Conservation (phyloP, 257 asterid genomes). For the Coffea eugenioides region DNA sequence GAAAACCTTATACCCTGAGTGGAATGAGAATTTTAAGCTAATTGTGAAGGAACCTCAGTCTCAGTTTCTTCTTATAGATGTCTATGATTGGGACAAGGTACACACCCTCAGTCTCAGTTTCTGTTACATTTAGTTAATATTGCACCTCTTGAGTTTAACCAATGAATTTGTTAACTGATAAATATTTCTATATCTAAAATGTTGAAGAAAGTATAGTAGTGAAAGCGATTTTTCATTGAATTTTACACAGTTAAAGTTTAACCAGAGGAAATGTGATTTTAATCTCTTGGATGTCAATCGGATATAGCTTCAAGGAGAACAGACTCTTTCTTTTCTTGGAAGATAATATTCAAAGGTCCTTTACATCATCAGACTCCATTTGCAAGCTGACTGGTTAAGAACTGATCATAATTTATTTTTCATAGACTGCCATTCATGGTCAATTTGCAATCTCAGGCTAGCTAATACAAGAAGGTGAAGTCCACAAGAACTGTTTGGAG, state of each 20-base stretch:
- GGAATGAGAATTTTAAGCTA: constrained; percentile 90
- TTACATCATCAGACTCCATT: neutral
- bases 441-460: neutral
- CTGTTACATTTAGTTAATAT: neutral
- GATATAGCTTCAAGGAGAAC: neutral
- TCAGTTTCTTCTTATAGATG: constrained; percentile 61
- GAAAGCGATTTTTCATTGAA: neutral
- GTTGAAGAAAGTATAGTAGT: neutral
- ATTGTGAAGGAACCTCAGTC: constrained; percentile 76
- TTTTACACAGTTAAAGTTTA: neutral
- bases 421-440: neutral
- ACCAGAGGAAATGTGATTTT: neutral
- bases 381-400: neutral
- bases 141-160: neutral
- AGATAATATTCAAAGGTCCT: neutral
- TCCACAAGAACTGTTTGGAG: neutral
- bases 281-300: neutral
- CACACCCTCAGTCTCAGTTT: neutral
- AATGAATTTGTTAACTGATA: neutral
- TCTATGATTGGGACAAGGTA: constrained; percentile 94
- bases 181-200: neutral
- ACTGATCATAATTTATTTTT: neutral
- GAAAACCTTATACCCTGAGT: constrained; percentile 73
- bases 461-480: neutral
- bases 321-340: neutral